Base-by-base conservation (phyloP, 768 basidiomycete species). In the Leccinum uliginosum region DNA sequence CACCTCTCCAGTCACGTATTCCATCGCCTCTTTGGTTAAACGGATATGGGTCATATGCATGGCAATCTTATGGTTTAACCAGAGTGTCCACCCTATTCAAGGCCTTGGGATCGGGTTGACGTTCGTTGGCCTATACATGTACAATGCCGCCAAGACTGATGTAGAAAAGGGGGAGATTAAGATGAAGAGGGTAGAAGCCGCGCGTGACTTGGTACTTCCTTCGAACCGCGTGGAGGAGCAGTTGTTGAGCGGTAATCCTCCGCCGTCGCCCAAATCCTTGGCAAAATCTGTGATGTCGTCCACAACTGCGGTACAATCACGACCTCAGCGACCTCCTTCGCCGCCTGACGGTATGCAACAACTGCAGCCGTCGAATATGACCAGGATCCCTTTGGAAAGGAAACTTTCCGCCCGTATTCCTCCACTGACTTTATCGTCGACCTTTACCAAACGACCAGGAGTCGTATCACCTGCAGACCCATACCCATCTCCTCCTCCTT, bases 21-120 rank as follows among this genome's bases (percentile, higher is more conserved):
- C 93, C 52, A 98, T 99, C 71, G 97, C 97, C 3, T 97, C 93
- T 4, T 84, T 99, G 66, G 85, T 98, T 76, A 99, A 99, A 74
- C 93, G 97, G 24, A 94, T 99, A 54, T 93, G 87, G 47, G 97
- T 99, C 66, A 99, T 99, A 67, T 95, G 93, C 76, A 89, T 98
- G 65, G 97, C 97, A 19, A 91, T 99, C 68, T 78, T 94, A 51
- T 99, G 96, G 96, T 98, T 98, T 76, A 86, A 81, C 55, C 96
- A 98, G 75, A 69, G 79, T 34, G 83, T 98, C 17, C 89, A 95
- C 58, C 83, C 82, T 10, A 66, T 97, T 19, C 94, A 98, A 73
- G 94, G 81, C 4, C 67, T 90, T 50, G 97, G 97, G n/a, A 99
- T 99, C 66, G 76, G 76, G 19, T 69, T 97, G 75, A 97, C 97